Evolutionary conservation across 345 rosid genomes (phyloP).

Genomic region (Euphorbia peplus): DNA sequence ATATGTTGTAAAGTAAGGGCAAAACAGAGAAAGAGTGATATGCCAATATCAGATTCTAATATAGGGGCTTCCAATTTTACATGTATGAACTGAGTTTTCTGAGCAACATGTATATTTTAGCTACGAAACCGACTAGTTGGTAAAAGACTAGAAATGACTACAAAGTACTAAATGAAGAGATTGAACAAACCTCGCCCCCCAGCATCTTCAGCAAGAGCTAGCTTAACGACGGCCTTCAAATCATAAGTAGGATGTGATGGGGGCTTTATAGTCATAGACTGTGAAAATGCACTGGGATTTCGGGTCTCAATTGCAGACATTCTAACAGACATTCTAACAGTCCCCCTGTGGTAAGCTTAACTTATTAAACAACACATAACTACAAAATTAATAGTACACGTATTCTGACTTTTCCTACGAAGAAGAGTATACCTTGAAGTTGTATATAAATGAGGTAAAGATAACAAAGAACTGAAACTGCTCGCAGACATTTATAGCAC

Average conservation of each 20-base stretch:
- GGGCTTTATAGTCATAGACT: slow-evolving; percentile 60
- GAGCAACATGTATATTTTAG: background rate
- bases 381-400: background rate
- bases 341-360: slow-evolving; percentile 15
- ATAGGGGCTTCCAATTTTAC: slow-evolving; percentile 1
- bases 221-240: slow-evolving; percentile 63
- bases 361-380: background rate
- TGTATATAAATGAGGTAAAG: too few relatives aligned
- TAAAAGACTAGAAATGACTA: background rate
- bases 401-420: background rate
- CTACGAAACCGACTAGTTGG: background rate
- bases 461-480: too few relatives aligned
- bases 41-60: slow-evolving; percentile 3
- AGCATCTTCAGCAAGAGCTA: slow-evolving; percentile 87
- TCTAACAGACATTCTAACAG: slow-evolving; percentile 25
- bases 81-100: background rate
- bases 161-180: background rate
- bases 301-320: slow-evolving; percentile 26
- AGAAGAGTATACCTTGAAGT: too few relatives aligned
- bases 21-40: background rate
- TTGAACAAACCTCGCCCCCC: slow-evolving; percentile 65
- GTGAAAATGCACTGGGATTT: slow-evolving; percentile 29
- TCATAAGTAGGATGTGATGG: slow-evolving; percentile 93
- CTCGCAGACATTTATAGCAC: too few relatives aligned
- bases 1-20: background rate